Conservation (phyloP, 768 basidiomycete species). For the Collybiopsis luxurians region DNA sequence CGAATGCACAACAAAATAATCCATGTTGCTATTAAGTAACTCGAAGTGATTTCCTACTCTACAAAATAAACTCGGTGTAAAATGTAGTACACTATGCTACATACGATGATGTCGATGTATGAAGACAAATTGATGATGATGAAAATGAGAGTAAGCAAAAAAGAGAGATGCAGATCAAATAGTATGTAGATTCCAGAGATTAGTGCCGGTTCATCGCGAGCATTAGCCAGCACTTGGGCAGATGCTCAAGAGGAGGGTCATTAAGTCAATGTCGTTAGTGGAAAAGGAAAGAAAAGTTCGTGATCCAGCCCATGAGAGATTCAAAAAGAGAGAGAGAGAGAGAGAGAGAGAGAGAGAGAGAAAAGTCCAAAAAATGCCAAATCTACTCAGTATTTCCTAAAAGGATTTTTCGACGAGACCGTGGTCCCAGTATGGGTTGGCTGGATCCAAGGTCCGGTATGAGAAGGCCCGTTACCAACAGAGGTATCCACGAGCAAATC, state of each 20-base stretch:
- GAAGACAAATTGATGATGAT: too few relatives aligned
- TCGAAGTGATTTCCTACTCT: too few relatives aligned
- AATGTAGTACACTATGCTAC: too few relatives aligned
- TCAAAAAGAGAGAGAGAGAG: neutral
- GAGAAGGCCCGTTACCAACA: slow-evolving; percentile 25
- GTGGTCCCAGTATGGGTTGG: slow-evolving; percentile 34
- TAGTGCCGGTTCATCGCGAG: neutral
- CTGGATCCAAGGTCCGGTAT: slow-evolving; percentile 39
- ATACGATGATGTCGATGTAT: too few relatives aligned
- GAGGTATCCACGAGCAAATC: slow-evolving; percentile 1
- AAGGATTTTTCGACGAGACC: slow-evolving; percentile 52
- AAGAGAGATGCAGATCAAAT: too few relatives aligned
- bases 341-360: neutral
- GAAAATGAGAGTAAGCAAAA: too few relatives aligned
- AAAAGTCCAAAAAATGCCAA: slow-evolving; percentile 1
- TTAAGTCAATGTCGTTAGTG: neutral
- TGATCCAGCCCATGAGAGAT: neutral
- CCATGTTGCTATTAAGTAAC: too few relatives aligned
- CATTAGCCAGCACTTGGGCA: neutral
- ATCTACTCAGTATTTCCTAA: slow-evolving; percentile 44
- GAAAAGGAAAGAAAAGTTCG: neutral
- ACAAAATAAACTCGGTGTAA: too few relatives aligned
- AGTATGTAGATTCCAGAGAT: too few relatives aligned
- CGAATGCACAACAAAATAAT: too few relatives aligned
- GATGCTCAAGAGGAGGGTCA: neutral